Evolutionary conservation across 805 yeast genomes (phyloP), one percentile per base, ranked within the genome.

Genomic region (Pichia insulana): DNA sequence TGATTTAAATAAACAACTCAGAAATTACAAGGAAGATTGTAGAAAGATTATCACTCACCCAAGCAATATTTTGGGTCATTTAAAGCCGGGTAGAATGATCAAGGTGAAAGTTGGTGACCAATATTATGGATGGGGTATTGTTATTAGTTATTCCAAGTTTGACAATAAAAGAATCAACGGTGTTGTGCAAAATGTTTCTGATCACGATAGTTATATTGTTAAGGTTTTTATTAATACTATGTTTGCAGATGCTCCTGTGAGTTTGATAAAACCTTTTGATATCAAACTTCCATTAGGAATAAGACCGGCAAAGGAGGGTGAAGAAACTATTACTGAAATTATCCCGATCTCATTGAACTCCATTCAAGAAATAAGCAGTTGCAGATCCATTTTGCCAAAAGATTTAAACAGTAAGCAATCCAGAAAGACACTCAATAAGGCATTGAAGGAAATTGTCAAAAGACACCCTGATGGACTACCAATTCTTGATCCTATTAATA

Each of bases 101-200:
- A 77, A 79, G 52, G 76, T 89, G 11, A 71, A 70, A 42, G 70
- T 89, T 39, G 73, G 72, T 15, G 67, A 65, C 7, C 62, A 73
- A 37, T 83, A 87, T 47, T 94, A 88, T 59, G 97, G 96, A n/a
- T 92, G 98, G 98, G 96, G 90, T 44, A 83, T 85, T 57, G 92
- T 89, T 11, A 78, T 84, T 10, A 76, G 78, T 37, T 84, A 80
- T 52, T 69, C 75, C 34, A 89, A 87, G 62, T 48, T 43, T 38
- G 47, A 48, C 11, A 48, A 47, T 28, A 49, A 44, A 34, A 73
- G 97, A 58, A 50, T 46, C 4, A 55, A 51, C 38, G 82, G 78
- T 55, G 74, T 76, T 18, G 54, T 72, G 10, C 78, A 74, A 42
- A 67, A 65, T 2, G 86, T 67, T 59, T 70, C 81, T 15, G 96